Conservation (phyloP, 331 rosid species). For the Malus hybrid region DNA sequence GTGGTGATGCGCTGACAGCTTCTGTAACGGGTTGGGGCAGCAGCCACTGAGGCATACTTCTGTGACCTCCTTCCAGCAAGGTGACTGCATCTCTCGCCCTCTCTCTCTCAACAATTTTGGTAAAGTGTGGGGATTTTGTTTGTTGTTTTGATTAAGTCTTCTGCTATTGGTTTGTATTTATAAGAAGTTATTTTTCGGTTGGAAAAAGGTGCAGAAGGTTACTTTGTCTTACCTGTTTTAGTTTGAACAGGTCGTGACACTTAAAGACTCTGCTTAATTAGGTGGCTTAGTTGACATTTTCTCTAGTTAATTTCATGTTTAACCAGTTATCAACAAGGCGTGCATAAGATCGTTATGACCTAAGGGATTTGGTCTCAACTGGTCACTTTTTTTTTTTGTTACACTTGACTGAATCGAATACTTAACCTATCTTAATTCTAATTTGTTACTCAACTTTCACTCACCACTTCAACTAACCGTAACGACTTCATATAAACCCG, state of each 20-base stretch:
- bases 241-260: slow-evolving; percentile 1
- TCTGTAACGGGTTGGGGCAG: slow-evolving; percentile 47
- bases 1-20: slow-evolving; percentile 26
- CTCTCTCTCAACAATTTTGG: no score
- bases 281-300: slow-evolving; percentile 3
- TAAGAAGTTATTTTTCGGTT: neutral
- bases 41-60: slow-evolving; percentile 48
- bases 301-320: neutral
- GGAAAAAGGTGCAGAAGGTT: neutral
- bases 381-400: no score
- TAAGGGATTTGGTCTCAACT: no score
- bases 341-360: no score
- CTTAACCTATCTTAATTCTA: no score
- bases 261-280: neutral
- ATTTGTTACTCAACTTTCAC: no score
- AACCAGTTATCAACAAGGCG: neutral
- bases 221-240: slow-evolving; percentile 2
- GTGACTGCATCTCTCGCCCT: slow-evolving; percentile 27
- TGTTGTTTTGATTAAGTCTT: neutral
- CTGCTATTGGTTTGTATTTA: neutral
- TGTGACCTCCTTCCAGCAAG: slow-evolving; percentile 42
- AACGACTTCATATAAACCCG: neutral
- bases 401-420: no score
- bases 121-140: neutral
- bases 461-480: no score